Conservation (phyloP, 441 rosid species). For the Rhodomyrtus psidioides region DNA sequence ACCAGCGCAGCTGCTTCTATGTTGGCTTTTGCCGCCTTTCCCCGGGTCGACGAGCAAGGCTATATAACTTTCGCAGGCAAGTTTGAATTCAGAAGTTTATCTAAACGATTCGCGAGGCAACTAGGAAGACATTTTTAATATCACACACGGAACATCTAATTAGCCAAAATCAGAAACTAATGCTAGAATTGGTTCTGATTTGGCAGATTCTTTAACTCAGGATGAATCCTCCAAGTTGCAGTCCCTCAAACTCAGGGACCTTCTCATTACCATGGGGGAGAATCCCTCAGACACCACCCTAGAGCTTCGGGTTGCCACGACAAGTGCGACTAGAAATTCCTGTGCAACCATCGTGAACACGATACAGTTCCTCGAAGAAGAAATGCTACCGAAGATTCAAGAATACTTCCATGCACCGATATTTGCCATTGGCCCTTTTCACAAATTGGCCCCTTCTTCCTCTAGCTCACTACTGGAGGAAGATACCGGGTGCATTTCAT, state of each 20-base stretch:
- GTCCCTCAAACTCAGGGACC: not conserved
- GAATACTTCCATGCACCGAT: not conserved
- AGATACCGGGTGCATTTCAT: conserved; percentile 13
- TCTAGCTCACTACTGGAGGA: conserved; percentile 1
- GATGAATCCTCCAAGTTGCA: not conserved
- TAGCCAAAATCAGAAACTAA: not conserved
- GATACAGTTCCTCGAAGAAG: conserved; percentile 12
- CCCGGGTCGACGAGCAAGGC: conserved; percentile 1
- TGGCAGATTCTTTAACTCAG: not conserved
- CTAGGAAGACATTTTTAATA: not conserved
- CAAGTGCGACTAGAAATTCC: not conserved
- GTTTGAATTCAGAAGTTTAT: not conserved
- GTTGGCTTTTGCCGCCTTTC: not conserved
- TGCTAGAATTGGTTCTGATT: not conserved
- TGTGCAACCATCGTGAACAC: conserved; percentile 15
- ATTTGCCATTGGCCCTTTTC: conserved; percentile 18
- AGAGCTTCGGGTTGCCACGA: not conserved
- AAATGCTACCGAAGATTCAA: not conserved
- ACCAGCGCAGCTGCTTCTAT: conserved; percentile 10
- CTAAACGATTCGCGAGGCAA: not conserved
- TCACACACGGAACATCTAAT: not conserved
- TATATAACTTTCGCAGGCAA: conserved; percentile 5
- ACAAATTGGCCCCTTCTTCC: conserved; percentile 11
- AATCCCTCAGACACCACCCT: not conserved
- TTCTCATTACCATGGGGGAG: not conserved